Conservation (phyloP, 768 basidiomycete species). For the Lentinula sp. region DNA sequence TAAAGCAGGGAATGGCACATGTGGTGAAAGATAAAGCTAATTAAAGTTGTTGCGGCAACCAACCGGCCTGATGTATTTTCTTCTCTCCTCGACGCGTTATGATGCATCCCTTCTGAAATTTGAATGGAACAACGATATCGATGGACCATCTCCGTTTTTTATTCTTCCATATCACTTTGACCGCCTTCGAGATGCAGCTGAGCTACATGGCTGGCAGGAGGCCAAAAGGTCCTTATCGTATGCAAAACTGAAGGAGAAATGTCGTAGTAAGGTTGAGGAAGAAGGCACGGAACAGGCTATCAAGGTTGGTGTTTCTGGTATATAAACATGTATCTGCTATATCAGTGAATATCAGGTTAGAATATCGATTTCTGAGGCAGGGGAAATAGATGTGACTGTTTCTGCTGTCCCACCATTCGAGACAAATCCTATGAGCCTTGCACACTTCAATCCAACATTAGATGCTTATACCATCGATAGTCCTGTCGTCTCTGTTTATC, state of each 20-base stretch:
- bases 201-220: slow-evolving; percentile 44
- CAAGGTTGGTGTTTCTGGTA: slow-evolving; percentile 20
- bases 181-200: slow-evolving; percentile 48
- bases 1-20: too few relatives aligned
- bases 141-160: slow-evolving; percentile 54
- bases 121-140: slow-evolving; percentile 53
- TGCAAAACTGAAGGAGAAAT: slow-evolving; percentile 32
- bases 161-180: slow-evolving; percentile 56
- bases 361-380: slow-evolving; percentile 37
- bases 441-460: slow-evolving; percentile 27
- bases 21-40: too few relatives aligned
- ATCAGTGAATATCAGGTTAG: slow-evolving; percentile 37
- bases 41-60: too few relatives aligned
- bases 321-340: neutral
- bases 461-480: slow-evolving; percentile 18
- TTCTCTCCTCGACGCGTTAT: slow-evolving; percentile 54
- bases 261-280: slow-evolving; percentile 35
- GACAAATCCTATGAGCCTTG: slow-evolving; percentile 32
- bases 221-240: slow-evolving; percentile 30
- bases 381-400: slow-evolving; percentile 28
- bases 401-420: slow-evolving; percentile 24
- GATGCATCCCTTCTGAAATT: slow-evolving; percentile 42
- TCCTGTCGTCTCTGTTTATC: slow-evolving; percentile 36
- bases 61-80: neutral
- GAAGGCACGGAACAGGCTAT: slow-evolving; percentile 20